These are phyloP conservation scores for Globisporangium radiosum DNA, from an alignment of 352 stramenopile species.

Conservation along the genomic window DNA sequence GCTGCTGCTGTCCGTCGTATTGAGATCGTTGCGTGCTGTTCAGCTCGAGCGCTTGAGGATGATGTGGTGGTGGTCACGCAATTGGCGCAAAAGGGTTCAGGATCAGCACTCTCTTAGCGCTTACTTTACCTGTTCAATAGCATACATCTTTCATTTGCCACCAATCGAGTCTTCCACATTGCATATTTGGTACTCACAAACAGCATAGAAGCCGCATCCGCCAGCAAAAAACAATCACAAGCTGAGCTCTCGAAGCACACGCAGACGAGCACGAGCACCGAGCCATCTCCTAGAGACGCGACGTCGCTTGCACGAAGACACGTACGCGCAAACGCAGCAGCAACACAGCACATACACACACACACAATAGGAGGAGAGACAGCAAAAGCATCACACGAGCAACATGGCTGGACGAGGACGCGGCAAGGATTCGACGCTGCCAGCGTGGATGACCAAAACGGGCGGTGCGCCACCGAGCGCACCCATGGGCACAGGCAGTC, in stretches of 20 bases:
- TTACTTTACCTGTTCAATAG: too few relatives aligned
- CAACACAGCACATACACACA: neutral
- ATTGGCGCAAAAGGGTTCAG: too few relatives aligned
- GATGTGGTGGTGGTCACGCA: neutral
- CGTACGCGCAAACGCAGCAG: neutral
- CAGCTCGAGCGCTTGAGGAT: neutral
- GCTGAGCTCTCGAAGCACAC: too few relatives aligned
- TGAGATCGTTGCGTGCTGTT: slow-evolving; percentile 8
- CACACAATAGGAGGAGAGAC: neutral
- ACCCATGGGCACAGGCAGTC: too few relatives aligned
- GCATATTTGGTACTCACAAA: too few relatives aligned
- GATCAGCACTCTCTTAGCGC: too few relatives aligned
- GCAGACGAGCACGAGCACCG: too few relatives aligned
- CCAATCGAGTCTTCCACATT: too few relatives aligned
- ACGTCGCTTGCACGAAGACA: neutral
- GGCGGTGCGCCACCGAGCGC: slow-evolving; percentile 11
- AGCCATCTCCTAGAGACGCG: too few relatives aligned
- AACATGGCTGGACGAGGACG: slow-evolving; percentile 76
- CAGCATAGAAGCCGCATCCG: too few relatives aligned
- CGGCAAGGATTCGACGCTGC: slow-evolving; percentile 61
- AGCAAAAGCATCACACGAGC: neutral
- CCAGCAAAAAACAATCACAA: too few relatives aligned
- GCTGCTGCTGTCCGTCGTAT: neutral
- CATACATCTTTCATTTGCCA: too few relatives aligned
- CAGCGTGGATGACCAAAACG: slow-evolving; percentile 83